A percentile compares a stretch with the other conserved stretches of the same genome.
Evolutionary conservation across 2,329 filamentous ascomycete species (phyloP).

Genomic region (Aspergillus sp.): DNA sequence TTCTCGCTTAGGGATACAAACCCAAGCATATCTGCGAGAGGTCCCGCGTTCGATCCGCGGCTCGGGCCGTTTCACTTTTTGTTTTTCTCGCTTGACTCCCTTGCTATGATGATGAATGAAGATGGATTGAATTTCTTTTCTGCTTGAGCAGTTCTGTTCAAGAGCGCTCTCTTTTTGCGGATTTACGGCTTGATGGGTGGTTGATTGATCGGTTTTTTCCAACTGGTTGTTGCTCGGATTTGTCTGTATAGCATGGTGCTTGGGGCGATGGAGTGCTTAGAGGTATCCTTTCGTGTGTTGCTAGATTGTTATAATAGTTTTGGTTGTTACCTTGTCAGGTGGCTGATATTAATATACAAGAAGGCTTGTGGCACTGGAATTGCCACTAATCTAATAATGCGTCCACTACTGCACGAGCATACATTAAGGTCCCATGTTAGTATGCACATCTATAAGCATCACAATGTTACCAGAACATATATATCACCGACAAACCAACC

Average conservation of each 20-base stretch:
- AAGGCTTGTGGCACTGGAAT: no score
- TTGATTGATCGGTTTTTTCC: neutral
- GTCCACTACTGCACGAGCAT: no score
- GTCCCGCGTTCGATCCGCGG: slow-evolving; percentile 29
- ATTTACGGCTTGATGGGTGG: neutral
- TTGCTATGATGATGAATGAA: neutral
- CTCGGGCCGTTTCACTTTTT: slow-evolving; percentile 16
- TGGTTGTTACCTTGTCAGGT: no score
- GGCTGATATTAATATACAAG: no score
- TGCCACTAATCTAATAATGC: no score
- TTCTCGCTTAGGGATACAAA: slow-evolving; percentile 65
- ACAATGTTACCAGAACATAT: no score
- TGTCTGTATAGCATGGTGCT: neutral
- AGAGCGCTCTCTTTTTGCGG: neutral
- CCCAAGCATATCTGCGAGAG: slow-evolving; percentile 29
- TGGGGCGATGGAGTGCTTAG: neutral
- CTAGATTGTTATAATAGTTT: neutral
- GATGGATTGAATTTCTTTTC: neutral
- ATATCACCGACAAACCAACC: neutral
- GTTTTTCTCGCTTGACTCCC: neutral
- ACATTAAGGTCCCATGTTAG: no score
- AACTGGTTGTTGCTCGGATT: neutral
- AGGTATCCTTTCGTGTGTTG: neutral
- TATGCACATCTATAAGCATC: no score
- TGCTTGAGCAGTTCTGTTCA: neutral